A percentile compares a stretch with the other conserved stretches of the same genome.
Evolutionary conservation across 1,284 basidiomycete genomes (phyloP).

Genomic region (Naganishia sp.): DNA sequence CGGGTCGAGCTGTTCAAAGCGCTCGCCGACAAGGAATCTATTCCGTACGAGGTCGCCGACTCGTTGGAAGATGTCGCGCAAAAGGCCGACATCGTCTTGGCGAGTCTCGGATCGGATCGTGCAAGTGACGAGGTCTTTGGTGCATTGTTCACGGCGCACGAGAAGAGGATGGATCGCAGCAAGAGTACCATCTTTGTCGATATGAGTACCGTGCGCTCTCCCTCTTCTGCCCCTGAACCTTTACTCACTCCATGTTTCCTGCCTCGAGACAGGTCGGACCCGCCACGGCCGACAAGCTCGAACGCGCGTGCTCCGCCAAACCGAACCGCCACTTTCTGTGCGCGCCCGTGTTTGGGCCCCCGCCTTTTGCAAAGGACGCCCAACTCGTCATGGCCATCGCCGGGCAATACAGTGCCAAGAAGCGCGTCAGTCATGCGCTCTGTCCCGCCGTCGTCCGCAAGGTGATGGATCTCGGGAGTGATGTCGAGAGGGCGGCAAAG

Average conservation of each 20-base stretch:
- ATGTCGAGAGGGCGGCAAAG: slow-evolving; percentile 65
- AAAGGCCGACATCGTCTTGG: slow-evolving; percentile 73
- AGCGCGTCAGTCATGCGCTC: slow-evolving; percentile 68
- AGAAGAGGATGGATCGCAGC: slow-evolving; percentile 50
- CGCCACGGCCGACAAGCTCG: slow-evolving; percentile 71
- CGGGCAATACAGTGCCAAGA: slow-evolving; percentile 81
- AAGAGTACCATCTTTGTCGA: slow-evolving; percentile 74
- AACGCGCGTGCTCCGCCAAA: slow-evolving; percentile 65
- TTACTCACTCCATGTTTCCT: no score
- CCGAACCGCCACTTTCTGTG: slow-evolving; percentile 70
- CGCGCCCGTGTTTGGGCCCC: slow-evolving; percentile 76
- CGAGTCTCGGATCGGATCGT: slow-evolving; percentile 71
- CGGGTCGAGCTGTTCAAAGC: slow-evolving; percentile 45
- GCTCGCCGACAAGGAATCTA: slow-evolving; percentile 43
- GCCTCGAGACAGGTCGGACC: slow-evolving; percentile 63
- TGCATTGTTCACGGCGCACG: slow-evolving; percentile 64
- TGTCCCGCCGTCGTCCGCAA: slow-evolving; percentile 77
- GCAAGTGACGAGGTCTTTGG: slow-evolving; percentile 70
- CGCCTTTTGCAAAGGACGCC: slow-evolving; percentile 65
- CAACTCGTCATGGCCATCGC: slow-evolving; percentile 75
- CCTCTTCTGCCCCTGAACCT: slow-evolving; percentile 3
- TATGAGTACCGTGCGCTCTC: slow-evolving; percentile 66
- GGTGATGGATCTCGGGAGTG: slow-evolving; percentile 57
- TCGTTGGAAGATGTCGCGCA: slow-evolving; percentile 48
- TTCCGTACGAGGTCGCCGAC: slow-evolving; percentile 43